These are phyloP conservation scores for Talaromyces adpressus DNA, from an alignment of 495 filamentous ascomycete genomes.

Conservation along the genomic window DNA sequence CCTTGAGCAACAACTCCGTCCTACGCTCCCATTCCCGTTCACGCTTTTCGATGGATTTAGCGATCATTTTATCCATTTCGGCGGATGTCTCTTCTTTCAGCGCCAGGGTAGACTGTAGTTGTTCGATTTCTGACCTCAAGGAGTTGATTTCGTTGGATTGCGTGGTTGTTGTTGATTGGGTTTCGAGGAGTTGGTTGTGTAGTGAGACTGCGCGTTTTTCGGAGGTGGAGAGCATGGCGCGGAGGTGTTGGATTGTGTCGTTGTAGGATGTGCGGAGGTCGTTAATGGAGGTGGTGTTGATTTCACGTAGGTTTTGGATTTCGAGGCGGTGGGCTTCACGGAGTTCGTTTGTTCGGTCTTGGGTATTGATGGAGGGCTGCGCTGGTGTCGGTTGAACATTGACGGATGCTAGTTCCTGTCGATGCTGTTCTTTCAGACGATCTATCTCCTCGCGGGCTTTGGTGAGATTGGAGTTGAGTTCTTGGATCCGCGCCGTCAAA, in stretches of 20 bases:
- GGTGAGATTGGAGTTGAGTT: slow-evolving; percentile 27
- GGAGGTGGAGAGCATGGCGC: slow-evolving; percentile 29
- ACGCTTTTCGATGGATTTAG: slow-evolving; percentile 36
- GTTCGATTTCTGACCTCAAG: slow-evolving; percentile 26
- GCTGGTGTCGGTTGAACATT: neutral
- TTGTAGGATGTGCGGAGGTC: slow-evolving; percentile 36
- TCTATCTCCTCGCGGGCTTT: slow-evolving; percentile 28
- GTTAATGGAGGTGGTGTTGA: slow-evolving; percentile 31
- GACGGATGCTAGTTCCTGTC: slow-evolving; percentile 11
- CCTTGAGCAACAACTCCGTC: slow-evolving; percentile 46
- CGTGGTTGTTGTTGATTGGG: slow-evolving; percentile 16
- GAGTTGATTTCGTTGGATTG: slow-evolving; percentile 21
- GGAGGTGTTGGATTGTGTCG: slow-evolving; percentile 34
- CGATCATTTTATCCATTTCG: slow-evolving; percentile 35
- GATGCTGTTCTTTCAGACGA: slow-evolving; percentile 28
- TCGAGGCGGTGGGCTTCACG: slow-evolving; percentile 32
- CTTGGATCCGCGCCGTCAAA: slow-evolving; percentile 25
- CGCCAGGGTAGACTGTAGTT: slow-evolving; percentile 28
- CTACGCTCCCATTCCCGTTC: slow-evolving; percentile 47
- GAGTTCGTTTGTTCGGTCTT: slow-evolving; percentile 9
- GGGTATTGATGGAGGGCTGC: neutral
- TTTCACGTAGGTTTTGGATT: slow-evolving; percentile 30
- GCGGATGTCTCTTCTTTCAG: slow-evolving; percentile 35
- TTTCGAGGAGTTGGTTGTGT: slow-evolving; percentile 27
- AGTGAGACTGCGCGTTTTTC: slow-evolving; percentile 39